Evolutionary conservation across 768 basidiomycete species (phyloP).

Genomic region (Boletus eberwhitei): DNA sequence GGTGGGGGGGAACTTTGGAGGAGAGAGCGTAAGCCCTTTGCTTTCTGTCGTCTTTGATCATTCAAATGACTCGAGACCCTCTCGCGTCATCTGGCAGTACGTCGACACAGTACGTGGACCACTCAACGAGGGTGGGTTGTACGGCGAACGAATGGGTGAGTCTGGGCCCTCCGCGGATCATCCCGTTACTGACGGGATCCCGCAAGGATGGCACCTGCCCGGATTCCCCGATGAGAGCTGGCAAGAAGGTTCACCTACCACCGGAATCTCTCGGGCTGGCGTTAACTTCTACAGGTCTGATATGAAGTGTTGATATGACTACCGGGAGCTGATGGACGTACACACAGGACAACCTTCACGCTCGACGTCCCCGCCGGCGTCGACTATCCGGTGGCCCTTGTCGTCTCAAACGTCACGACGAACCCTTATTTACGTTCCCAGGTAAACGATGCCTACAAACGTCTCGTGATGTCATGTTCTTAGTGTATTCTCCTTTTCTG

Average conservation of each 20-base stretch:
- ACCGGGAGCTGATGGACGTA: not conserved
- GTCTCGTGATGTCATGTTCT: not conserved
- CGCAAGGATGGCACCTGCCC: slow-evolving; percentile 52
- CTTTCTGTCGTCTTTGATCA: not conserved
- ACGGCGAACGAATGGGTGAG: slow-evolving; percentile 47
- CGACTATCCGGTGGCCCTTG: slow-evolving; percentile 47
- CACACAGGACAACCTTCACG: slow-evolving; percentile 34
- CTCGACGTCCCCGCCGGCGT: slow-evolving; percentile 43
- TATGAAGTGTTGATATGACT: not conserved
- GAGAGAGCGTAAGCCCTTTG: slow-evolving; percentile 37
- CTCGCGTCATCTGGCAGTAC: slow-evolving; percentile 31
- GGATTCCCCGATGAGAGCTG: slow-evolving; percentile 48
- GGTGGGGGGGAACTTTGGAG: slow-evolving; percentile 47
- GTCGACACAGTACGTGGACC: slow-evolving; percentile 49
- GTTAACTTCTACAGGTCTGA: slow-evolving; percentile 46
- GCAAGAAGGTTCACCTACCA: slow-evolving; percentile 40
- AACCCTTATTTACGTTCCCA: slow-evolving; percentile 41
- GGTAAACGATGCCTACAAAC: slow-evolving; percentile 4
- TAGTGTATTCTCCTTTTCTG: not conserved
- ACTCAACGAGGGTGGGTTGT: slow-evolving; percentile 60
- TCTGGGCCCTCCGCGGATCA: not conserved
- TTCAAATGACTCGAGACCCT: not conserved
- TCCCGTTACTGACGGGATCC: slow-evolving; percentile 2
- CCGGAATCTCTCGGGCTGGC: slow-evolving; percentile 41
- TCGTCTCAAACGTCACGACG: slow-evolving; percentile 42